These are phyloP conservation scores for Phytophthora gonapodyides DNA, from an alignment of 352 stramenopile genomes.

Conservation along the genomic window DNA sequence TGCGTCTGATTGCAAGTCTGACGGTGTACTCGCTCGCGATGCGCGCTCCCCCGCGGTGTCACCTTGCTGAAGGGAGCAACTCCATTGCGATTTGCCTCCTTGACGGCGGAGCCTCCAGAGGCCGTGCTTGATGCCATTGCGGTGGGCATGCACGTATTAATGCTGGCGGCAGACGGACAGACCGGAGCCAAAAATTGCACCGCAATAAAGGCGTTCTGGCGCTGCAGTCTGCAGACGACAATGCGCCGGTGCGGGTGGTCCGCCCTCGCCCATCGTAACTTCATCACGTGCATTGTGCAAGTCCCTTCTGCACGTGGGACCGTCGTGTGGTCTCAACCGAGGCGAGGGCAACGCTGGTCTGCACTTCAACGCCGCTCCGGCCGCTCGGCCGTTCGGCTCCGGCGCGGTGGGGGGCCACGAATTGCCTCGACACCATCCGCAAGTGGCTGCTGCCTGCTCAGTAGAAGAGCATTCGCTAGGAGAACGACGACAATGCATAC, in stretches of 20 bases:
- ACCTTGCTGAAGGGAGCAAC: too few relatives aligned
- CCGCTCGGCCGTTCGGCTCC: too few relatives aligned
- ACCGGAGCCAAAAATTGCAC: too few relatives aligned
- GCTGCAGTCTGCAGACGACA: slow-evolving; percentile 1
- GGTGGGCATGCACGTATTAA: neutral
- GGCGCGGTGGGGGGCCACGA: too few relatives aligned
- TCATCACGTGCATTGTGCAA: slow-evolving; percentile 10
- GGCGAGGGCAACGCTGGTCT: neutral
- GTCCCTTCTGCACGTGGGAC: slow-evolving; percentile 35
- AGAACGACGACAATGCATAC: slow-evolving; percentile 18
- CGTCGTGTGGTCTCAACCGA: slow-evolving; percentile 1
- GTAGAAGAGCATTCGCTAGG: slow-evolving; percentile 17
- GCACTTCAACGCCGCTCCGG: slow-evolving; percentile 16
- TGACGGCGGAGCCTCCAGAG: too few relatives aligned
- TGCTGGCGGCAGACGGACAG: neutral
- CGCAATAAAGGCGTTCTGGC: neutral
- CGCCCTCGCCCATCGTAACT: slow-evolving; percentile 23
- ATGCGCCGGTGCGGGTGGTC: slow-evolving; percentile 16
- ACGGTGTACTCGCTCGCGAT: too few relatives aligned
- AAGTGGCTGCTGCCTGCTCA: neutral
- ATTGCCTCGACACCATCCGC: too few relatives aligned
- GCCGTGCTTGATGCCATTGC: too few relatives aligned
- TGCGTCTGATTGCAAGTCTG: neutral
- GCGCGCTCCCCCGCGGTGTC: too few relatives aligned
- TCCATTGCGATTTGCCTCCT: too few relatives aligned